Conservation (phyloP, 768 basidiomycete species). For the Hygrocybe coccinea region DNA sequence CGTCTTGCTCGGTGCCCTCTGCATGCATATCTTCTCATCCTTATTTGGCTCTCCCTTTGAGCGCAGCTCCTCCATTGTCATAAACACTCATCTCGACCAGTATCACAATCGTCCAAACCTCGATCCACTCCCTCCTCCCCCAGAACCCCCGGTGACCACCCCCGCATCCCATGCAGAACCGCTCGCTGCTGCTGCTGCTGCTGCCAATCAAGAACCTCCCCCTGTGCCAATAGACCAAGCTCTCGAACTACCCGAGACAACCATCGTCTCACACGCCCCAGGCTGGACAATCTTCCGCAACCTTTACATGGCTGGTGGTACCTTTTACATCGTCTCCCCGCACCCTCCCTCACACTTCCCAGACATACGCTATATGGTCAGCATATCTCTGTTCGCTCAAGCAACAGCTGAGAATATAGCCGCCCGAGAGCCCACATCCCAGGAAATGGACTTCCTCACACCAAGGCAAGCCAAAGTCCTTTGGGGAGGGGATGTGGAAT, state of each 20-base stretch:
- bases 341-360: conserved; percentile 29
- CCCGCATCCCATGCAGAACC: not conserved
- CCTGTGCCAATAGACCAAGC: conserved; percentile 12
- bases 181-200: not conserved
- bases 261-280: conserved; percentile 59
- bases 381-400: conserved; percentile 54
- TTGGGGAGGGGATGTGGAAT: conserved; percentile 48
- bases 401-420: conserved; percentile 62
- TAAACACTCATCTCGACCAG: conserved; percentile 17
- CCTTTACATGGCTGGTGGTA: conserved; percentile 82
- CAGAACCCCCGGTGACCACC: conserved; percentile 5
- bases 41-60: conserved; percentile 23
- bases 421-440: conserved; percentile 58
- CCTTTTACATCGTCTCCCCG: conserved; percentile 61
- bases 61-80: conserved; percentile 20
- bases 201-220: not conserved
- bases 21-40: conserved; percentile 41
- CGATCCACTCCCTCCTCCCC: conserved; percentile 1
- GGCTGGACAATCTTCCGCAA: conserved; percentile 85
- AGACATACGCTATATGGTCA: conserved; percentile 57
- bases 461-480: conserved; percentile 52
- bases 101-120: not conserved
- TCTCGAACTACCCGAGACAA: conserved; percentile 44
- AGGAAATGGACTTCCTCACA: conserved; percentile 58
- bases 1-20: conserved; percentile 42